These are phyloP conservation scores for Lotmaria passim DNA, from an alignment of 208 protist genomes.

Conservation along the genomic window DNA sequence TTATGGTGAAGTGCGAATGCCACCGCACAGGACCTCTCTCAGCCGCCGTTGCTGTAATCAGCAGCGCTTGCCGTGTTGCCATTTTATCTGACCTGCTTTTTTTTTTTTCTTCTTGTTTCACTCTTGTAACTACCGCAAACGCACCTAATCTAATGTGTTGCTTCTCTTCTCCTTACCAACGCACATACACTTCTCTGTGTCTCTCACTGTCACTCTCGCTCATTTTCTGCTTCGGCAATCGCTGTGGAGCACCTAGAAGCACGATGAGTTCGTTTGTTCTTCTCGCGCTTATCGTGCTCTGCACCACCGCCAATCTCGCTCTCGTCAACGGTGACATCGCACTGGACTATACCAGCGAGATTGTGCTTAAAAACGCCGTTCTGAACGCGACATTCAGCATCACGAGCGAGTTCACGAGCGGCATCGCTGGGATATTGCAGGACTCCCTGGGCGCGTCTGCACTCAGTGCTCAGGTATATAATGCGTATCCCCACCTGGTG, in stretches of 20 bases:
- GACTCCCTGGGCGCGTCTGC: conserved; percentile 15
- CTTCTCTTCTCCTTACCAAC: no score
- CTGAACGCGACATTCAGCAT: conserved; percentile 29
- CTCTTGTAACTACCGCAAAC: no score
- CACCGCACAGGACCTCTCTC: no score
- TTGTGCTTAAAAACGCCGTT: conserved; percentile 46
- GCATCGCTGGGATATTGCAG: conserved; percentile 35
- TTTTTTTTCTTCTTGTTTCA: no score
- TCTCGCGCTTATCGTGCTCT: background rate
- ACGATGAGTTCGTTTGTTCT: conserved; percentile 1
- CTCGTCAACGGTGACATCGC: conserved; percentile 26
- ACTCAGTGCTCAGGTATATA: conserved; percentile 27
- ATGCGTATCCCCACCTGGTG: conserved; percentile 37
- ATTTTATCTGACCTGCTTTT: no score
- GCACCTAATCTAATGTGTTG: no score
- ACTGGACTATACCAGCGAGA: conserved; percentile 39
- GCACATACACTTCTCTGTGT: background rate
- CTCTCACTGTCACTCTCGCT: background rate
- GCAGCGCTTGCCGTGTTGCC: no score
- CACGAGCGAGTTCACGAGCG: conserved; percentile 26
- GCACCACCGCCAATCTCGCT: background rate
- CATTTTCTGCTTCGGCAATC: no score
- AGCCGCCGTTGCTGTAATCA: no score
- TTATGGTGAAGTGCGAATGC: no score
- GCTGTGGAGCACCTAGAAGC: background rate